These are phyloP conservation scores for Gracilaria domingensis DNA, from an alignment of 23 red algal species.

Conservation along the genomic window DNA sequence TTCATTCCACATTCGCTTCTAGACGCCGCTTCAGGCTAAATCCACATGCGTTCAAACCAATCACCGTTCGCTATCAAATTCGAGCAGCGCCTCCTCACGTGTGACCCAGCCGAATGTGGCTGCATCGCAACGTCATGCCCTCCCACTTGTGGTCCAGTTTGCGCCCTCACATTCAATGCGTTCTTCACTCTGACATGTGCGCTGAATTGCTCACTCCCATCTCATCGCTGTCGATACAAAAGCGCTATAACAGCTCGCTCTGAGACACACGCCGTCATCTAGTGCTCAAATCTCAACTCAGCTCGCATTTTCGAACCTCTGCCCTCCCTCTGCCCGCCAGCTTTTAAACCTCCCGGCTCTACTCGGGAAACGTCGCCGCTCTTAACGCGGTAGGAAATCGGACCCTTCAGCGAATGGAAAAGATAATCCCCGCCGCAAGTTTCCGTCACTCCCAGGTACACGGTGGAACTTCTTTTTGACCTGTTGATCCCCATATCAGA, in stretches of 20 bases:
- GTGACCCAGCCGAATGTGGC: background rate
- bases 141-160: background rate
- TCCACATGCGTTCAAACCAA: background rate
- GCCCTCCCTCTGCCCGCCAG: background rate
- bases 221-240: background rate
- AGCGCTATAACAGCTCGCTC: too few species aligned
- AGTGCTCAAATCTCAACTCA: background rate
- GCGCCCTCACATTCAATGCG: background rate
- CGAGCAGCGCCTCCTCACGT: background rate
- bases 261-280: background rate
- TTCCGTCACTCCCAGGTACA: slow-evolving; percentile 53
- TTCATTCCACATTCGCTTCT: background rate
- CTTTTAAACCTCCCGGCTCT: background rate
- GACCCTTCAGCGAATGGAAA: slow-evolving; percentile 34
- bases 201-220: background rate
- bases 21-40: background rate
- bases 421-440: background rate
- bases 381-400: background rate
- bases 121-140: background rate
- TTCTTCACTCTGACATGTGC: background rate
- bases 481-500: background rate
- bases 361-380: background rate
- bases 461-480: slow-evolving; percentile 47
- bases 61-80: background rate
- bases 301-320: too few species aligned